Conservation (phyloP, 2,329 filamentous ascomycete species). For the Clarireedia paspali region DNA sequence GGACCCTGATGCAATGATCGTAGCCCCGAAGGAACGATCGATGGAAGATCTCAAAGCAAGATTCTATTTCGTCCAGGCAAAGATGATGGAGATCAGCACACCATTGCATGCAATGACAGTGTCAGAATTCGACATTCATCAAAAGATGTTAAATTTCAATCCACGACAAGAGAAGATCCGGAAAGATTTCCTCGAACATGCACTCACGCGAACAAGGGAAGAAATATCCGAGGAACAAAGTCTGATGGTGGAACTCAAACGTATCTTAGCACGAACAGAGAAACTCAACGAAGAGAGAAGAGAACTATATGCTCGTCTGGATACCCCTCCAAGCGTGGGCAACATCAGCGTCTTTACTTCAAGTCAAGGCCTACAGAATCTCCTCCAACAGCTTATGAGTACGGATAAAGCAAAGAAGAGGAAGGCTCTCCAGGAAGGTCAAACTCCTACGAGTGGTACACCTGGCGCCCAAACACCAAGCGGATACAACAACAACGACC, state of each 20-base stretch:
- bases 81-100: conserved; percentile 72
- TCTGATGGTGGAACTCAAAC: conserved; percentile 80
- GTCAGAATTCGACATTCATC: conserved; percentile 73
- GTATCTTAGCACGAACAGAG: conserved; percentile 81
- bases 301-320: conserved; percentile 79
- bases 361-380: conserved; percentile 67
- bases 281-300: conserved; percentile 80
- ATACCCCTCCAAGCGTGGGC: conserved; percentile 64
- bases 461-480: conserved; percentile 27
- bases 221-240: conserved; percentile 91
- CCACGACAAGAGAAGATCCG: conserved; percentile 68
- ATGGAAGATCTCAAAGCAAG: conserved; percentile 89
- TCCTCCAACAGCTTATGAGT: conserved; percentile 75
- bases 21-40: conserved; percentile 46
- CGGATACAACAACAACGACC: conserved; percentile 29
- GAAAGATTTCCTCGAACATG: conserved; percentile 76
- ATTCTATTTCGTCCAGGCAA: conserved; percentile 81
- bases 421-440: conserved; percentile 55
- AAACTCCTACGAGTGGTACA: conserved; percentile 31
- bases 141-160: conserved; percentile 82
- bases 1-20: conserved; percentile 24
- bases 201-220: conserved; percentile 72
- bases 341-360: conserved; percentile 74
- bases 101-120: conserved; percentile 82
- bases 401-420: conserved; percentile 88